Conservation (phyloP, 2,329 filamentous ascomycete genomes). For the Sporothrix mexicana region DNA sequence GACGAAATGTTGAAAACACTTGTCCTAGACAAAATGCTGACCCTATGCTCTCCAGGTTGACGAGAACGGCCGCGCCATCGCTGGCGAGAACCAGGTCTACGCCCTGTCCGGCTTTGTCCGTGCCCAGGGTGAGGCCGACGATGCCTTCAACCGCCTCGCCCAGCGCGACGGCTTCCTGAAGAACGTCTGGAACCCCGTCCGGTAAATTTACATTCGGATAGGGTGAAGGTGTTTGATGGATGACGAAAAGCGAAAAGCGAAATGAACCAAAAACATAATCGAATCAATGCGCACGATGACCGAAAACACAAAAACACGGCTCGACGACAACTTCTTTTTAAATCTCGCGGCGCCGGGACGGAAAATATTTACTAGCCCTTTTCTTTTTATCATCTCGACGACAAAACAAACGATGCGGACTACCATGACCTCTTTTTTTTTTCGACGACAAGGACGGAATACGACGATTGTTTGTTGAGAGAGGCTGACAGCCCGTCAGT, state of each 20-base stretch:
- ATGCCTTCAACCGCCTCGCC: conserved; percentile 91
- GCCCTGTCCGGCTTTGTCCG: conserved; percentile 97
- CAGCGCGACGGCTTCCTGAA: conserved; percentile 97
- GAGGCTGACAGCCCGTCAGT: no score
- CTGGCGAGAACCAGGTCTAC: conserved; percentile 96
- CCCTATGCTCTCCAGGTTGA: conserved; percentile 64
- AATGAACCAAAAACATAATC: not conserved
- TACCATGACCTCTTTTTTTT: no score
- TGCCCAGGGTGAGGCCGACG: conserved; percentile 97
- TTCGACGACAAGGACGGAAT: not conserved
- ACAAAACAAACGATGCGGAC: not conserved
- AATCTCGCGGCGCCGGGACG: conserved; percentile 27
- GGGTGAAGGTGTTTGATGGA: not conserved
- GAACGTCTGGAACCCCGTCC: conserved; percentile 86
- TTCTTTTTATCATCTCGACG: conserved; percentile 1
- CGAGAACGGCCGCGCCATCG: conserved; percentile 92
- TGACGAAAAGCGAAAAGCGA: not conserved
- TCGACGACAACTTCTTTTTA: not conserved
- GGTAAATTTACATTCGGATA: conserved; percentile 52
- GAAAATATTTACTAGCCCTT: not conserved
- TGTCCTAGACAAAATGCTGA: conserved; percentile 21
- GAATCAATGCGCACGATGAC: not conserved
- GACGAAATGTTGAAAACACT: no score
- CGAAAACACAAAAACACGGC: not conserved
- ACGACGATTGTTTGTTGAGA: not conserved